Evolutionary conservation across 768 basidiomycete genomes (phyloP).

Genomic region (Serendipita sp.): DNA sequence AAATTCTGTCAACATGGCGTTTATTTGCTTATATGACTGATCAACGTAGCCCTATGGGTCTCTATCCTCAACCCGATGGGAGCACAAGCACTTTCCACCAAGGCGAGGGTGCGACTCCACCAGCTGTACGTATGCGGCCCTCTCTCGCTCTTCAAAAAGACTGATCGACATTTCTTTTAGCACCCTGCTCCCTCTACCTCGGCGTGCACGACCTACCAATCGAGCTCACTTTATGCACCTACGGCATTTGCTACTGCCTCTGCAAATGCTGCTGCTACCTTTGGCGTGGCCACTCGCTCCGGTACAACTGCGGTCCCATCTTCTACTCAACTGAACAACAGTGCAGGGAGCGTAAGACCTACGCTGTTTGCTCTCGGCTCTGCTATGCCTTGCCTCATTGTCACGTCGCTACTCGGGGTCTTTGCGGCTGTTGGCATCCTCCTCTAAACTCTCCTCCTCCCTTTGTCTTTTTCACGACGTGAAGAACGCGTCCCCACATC

Average conservation of each 20-base stretch:
- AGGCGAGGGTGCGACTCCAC: background rate
- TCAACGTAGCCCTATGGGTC: background rate
- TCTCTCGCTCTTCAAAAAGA: background rate
- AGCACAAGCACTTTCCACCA: background rate
- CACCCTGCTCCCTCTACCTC: background rate
- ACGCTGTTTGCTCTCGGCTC: background rate
- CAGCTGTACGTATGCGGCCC: background rate
- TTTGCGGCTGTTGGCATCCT: background rate
- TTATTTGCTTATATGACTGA: background rate
- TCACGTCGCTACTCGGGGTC: background rate
- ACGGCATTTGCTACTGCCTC: background rate
- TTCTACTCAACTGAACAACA: background rate
- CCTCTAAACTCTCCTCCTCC: background rate
- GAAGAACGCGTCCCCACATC: no score
- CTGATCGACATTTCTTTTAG: background rate
- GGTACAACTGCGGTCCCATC: background rate
- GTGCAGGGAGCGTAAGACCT: background rate
- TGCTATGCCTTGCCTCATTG: background rate
- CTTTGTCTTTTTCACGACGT: background rate
- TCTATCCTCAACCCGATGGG: constrained; percentile 4
- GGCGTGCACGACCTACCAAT: background rate
- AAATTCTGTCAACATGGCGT: background rate
- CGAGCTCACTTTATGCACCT: background rate
- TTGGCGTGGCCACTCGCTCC: background rate
- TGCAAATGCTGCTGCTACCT: background rate